These are phyloP conservation scores for Cornus kousa DNA, from an alignment of 148 eudicot species.

Conservation along the genomic window DNA sequence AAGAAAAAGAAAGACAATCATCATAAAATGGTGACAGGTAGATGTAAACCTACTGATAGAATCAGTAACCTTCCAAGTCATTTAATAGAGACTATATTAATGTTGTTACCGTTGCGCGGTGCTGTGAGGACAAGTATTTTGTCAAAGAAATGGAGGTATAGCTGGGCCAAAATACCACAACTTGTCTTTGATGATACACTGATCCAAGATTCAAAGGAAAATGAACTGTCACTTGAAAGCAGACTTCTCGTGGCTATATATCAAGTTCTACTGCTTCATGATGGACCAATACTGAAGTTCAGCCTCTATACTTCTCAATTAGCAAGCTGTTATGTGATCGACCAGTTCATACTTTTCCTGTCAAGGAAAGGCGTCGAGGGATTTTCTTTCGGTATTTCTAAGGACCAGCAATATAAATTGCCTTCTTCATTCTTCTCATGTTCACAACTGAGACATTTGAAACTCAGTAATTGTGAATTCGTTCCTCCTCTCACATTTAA, in stretches of 20 bases:
- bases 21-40: neutral
- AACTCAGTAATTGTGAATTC: constrained; percentile 1
- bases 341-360: neutral
- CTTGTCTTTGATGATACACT: constrained; percentile 34
- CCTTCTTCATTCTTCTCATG: constrained; percentile 5
- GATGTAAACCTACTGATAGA: neutral
- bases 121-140: neutral
- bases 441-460: constrained; percentile 7
- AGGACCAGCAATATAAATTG: constrained; percentile 5
- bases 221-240: neutral
- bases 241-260: constrained; percentile 3
- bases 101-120: constrained; percentile 40
- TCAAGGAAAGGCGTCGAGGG: neutral
- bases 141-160: constrained; percentile 21
- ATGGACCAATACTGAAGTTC: neutral
- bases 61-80: neutral
- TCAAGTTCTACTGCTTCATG: constrained; percentile 10
- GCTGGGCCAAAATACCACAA: constrained; percentile 42
- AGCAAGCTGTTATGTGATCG: neutral
- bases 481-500: constrained; percentile 10
- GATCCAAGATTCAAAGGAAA: no score
- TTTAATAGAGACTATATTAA: constrained; percentile 37
- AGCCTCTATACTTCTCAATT: neutral
- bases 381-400: neutral
- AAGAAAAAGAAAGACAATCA: neutral